Evolutionary conservation across 2,329 filamentous ascomycete genomes (phyloP), one percentile per base, ranked within the genome.

Genomic region (Alternaria gaisen): DNA sequence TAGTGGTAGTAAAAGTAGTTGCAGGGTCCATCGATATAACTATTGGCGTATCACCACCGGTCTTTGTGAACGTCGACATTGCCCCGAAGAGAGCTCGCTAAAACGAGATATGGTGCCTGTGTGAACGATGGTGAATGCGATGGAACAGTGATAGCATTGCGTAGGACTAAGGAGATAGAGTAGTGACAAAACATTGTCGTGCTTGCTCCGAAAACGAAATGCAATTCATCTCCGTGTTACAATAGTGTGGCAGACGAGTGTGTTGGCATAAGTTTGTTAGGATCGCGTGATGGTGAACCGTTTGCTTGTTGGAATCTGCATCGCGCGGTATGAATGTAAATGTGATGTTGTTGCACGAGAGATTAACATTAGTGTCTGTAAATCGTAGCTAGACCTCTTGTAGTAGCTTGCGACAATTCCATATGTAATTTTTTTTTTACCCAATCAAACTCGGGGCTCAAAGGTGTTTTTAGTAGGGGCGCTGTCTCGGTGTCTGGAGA

Each of bases 21-120:
- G 55, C 47, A 10, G 48, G 41, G 2, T 30, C 48, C 48, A 58
- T 53, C n/a, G 56, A 58, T 38, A 58, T 58, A 1, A 53, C 26
- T 10, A 58, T 53, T 12, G 56, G 56, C 4, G 30, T 30, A 24
- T 53, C 22, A 1, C 48, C 56, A 12, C 48, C 50, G 3, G 41
- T 58, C 18, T 46, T 46, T 6, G 48, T 58, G 14, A 41, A 54
- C 4, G 48, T 28, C 0, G 48, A 16, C 50, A 41, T 52, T 4
- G 34, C 22, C 1, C 1, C 14, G 1, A 2, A 18, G 5, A 9
- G 22, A 2, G 20, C 20, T 50, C 16, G 46, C 20, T n/a, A 8
- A 32, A 24, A 5, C 22, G 10, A 22, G 14, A 11, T 50, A 24
- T 1, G 1, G 46, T 8, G 30, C 6, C 32, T 50, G 11, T 50